These are phyloP conservation scores for Collybia mongolica DNA, from an alignment of 768 basidiomycete species.

Conservation along the genomic window DNA sequence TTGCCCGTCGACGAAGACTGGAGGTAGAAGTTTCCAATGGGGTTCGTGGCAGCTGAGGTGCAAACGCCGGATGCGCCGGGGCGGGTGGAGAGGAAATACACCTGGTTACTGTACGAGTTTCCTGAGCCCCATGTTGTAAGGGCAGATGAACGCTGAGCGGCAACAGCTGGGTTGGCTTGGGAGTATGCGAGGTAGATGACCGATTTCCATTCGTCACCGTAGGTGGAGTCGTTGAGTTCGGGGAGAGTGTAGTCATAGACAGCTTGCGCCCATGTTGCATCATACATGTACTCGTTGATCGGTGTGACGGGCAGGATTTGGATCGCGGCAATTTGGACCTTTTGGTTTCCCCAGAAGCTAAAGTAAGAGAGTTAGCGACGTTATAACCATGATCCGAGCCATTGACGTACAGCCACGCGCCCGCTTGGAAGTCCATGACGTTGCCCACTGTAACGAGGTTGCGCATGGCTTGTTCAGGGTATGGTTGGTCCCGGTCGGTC, in stretches of 20 bases:
- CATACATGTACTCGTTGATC: slow-evolving; percentile 31
- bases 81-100: slow-evolving; percentile 32
- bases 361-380: slow-evolving; percentile 5
- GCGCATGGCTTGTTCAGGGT: slow-evolving; percentile 27
- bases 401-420: slow-evolving; percentile 31
- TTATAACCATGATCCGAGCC: background rate
- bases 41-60: slow-evolving; percentile 21
- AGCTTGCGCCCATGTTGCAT: slow-evolving; percentile 26
- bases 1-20: slow-evolving; percentile 19
- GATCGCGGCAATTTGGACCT: slow-evolving; percentile 30
- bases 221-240: slow-evolving; percentile 23
- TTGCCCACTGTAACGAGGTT: slow-evolving; percentile 33
- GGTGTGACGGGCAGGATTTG: slow-evolving; percentile 35
- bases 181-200: slow-evolving; percentile 33
- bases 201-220: slow-evolving; percentile 32
- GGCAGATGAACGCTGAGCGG: slow-evolving; percentile 24
- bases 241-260: slow-evolving; percentile 23
- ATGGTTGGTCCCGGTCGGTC: slow-evolving; percentile 31
- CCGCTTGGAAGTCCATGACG: slow-evolving; percentile 31
- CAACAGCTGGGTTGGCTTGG: slow-evolving; percentile 21
- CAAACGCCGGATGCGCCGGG: slow-evolving; percentile 26
- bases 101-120: slow-evolving; percentile 28
- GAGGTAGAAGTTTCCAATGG: slow-evolving; percentile 27
- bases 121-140: slow-evolving; percentile 32
- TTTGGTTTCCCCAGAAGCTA: slow-evolving; percentile 30